Conservation (phyloP, 495 filamentous ascomycete species). For the Penicillium chermesinum region DNA sequence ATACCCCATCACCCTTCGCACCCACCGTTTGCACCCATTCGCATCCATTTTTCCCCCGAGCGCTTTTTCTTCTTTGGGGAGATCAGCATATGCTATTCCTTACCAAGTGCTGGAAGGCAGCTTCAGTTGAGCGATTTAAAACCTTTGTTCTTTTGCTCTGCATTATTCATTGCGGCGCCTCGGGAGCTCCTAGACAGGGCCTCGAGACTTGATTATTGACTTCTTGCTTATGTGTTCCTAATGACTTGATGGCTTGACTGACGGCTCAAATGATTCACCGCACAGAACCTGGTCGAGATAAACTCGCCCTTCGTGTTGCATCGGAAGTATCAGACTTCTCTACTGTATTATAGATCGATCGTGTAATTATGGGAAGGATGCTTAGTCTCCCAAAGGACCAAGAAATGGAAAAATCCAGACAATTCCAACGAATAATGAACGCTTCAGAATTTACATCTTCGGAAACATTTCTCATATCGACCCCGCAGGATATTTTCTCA, state of each 20-base stretch:
- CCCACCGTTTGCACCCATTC: too few species aligned
- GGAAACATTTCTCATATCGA: background rate
- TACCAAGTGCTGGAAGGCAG: too few species aligned
- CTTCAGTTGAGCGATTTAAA: background rate
- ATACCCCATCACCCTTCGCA: too few species aligned
- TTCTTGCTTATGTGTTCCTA: constrained; percentile 2
- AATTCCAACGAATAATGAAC: background rate
- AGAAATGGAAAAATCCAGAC: background rate
- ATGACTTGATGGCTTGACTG: constrained; percentile 15
- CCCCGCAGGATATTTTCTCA: constrained; percentile 24
- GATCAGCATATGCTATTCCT: too few species aligned
- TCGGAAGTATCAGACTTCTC: background rate
- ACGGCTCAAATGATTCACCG: background rate
- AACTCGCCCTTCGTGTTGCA: background rate
- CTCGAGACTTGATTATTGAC: background rate
- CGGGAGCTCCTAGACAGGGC: background rate
- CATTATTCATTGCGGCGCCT: background rate
- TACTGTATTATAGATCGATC: constrained; percentile 7
- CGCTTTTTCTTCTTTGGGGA: too few species aligned
- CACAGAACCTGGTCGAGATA: background rate
- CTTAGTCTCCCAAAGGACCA: background rate
- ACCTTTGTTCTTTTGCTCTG: background rate
- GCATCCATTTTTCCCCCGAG: too few species aligned
- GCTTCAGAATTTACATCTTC: too few species aligned
- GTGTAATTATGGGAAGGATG: background rate